Evolutionary conservation across 1,139 yeast species (phyloP).

Genomic region (Magnusiomyces magnusii): DNA sequence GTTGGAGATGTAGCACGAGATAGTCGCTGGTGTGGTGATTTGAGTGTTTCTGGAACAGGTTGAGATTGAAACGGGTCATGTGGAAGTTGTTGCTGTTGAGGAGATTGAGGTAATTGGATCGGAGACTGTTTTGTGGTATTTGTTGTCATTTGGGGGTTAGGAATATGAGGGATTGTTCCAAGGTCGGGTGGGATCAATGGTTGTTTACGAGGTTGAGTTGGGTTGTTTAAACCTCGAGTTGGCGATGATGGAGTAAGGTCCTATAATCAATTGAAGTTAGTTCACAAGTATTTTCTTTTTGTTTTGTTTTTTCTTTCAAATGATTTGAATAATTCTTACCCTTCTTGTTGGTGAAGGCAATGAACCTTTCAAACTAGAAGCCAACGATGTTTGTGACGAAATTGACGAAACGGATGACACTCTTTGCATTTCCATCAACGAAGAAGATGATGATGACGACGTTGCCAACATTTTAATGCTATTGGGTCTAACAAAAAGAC

Average conservation of each 20-base stretch:
- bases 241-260: background rate
- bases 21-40: background rate
- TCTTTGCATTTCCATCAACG: background rate
- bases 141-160: background rate
- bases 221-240: background rate
- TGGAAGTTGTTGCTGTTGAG: background rate
- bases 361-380: background rate
- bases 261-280: background rate
- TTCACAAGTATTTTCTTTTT: too few relatives aligned
- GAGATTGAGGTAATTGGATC: background rate
- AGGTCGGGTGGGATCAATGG: background rate
- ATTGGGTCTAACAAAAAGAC: constrained; percentile 36
- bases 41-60: background rate
- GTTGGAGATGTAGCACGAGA: background rate
- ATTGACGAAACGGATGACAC: background rate
- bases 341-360: background rate
- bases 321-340: background rate
- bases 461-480: background rate
- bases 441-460: background rate
- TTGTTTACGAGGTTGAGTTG: background rate
- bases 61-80: background rate
- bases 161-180: background rate
- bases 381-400: background rate
- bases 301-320: too few relatives aligned
- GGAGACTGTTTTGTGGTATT: background rate